phyloP scores from a whole-genome alignment of 2,329 filamentous ascomycete genomes.

The Ceratocystiopsis minuta region DNA sequence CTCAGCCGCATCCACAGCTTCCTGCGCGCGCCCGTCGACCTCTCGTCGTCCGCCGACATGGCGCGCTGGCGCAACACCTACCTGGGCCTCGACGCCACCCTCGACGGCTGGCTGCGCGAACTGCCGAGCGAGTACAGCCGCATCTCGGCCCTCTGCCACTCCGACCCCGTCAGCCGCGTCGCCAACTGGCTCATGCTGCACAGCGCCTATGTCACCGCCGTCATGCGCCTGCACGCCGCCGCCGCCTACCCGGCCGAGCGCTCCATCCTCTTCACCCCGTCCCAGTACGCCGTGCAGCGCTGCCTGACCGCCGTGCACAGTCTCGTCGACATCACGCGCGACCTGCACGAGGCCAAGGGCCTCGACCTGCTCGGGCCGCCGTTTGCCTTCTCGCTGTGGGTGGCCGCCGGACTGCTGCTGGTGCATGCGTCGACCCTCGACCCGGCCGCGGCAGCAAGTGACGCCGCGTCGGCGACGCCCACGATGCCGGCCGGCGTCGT shows the following conservation, averaged over 20 bases:
- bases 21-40: conserved; percentile 74
- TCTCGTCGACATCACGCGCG: conserved; percentile 59
- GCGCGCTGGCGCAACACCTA: conserved; percentile 80
- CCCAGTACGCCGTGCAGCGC: conserved; percentile 65
- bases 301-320: conserved; percentile 72
- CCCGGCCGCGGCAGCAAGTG: no score
- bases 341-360: conserved; percentile 57
- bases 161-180: conserved; percentile 49
- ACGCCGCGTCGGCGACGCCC: no score
- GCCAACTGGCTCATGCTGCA: conserved; percentile 85
- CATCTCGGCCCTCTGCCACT: conserved; percentile 59
- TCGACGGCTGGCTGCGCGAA: conserved; percentile 69
- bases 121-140: conserved; percentile 72
- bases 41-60: conserved; percentile 64
- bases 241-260: conserved; percentile 80
- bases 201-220: conserved; percentile 72
- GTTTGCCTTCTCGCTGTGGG: conserved; percentile 85
- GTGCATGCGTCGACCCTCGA: conserved; percentile 76
- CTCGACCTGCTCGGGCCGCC: conserved; percentile 70
- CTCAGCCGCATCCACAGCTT: conserved; percentile 77
- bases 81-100: conserved; percentile 61
- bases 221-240: conserved; percentile 78
- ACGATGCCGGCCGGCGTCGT: conserved; percentile 2
- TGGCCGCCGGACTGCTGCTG: conserved; percentile 67
- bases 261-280: conserved; percentile 74